A percentile compares a stretch with the other conserved stretches of the same genome.
These are phyloP conservation scores for Anthoceros angustus DNA, from an alignment of 225 moss, liverwort and hornwort genomes.

Conservation along the genomic window DNA sequence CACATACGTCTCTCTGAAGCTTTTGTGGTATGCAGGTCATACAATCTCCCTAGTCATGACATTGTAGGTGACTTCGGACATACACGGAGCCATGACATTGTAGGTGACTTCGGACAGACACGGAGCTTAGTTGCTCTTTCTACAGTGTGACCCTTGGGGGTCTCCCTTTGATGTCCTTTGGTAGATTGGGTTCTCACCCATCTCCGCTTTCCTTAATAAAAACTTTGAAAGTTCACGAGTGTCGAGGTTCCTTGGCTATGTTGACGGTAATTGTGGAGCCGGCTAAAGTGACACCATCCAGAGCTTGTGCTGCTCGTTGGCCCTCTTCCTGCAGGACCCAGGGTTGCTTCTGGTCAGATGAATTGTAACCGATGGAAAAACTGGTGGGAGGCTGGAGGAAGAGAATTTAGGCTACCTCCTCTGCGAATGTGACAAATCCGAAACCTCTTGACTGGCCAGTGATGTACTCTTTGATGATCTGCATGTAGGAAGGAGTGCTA, in stretches of 20 bases:
- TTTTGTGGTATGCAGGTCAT: too few relatives aligned
- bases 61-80: too few relatives aligned
- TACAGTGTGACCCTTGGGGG: too few relatives aligned
- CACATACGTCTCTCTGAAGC: too few relatives aligned
- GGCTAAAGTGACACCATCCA: not conserved
- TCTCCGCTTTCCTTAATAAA: too few relatives aligned
- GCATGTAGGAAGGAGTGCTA: not conserved
- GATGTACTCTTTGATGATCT: constrained; percentile 5
- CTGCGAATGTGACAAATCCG: not conserved
- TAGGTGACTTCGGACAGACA: too few relatives aligned
- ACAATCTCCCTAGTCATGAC: too few relatives aligned
- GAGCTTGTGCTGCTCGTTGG: not conserved
- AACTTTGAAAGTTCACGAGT: too few relatives aligned
- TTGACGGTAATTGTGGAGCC: not conserved
- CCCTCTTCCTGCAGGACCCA: not conserved
- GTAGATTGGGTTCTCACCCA: too few relatives aligned
- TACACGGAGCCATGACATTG: too few relatives aligned
- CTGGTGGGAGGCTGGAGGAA: not conserved
- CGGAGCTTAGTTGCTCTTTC: too few relatives aligned
- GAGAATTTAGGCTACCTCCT: not conserved
- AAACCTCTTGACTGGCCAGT: not conserved
- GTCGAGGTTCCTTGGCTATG: not conserved
- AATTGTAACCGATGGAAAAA: not conserved
- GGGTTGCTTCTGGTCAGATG: not conserved
- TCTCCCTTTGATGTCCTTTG: too few relatives aligned